phyloP scores from a whole-genome alignment of 2,329 filamentous ascomycete genomes.

The Geosmithia putterillii region DNA sequence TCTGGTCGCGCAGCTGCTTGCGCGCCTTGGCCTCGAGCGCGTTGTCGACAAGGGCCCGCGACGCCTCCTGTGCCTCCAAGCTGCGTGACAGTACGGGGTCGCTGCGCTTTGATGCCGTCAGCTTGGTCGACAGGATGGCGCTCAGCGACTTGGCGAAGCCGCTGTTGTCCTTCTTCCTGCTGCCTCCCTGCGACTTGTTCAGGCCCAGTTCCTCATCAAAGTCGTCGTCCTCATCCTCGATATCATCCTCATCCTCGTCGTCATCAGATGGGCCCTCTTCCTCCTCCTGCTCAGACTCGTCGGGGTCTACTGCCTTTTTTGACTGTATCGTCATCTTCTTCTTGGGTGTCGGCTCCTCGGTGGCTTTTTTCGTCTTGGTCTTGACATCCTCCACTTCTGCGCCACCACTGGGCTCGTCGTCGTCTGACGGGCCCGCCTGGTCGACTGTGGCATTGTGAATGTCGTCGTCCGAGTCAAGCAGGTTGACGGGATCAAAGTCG shows the following conservation, averaged over 20 bases:
- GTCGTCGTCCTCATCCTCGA: conserved; percentile 22
- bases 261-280: conserved; percentile 16
- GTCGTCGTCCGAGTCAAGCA: conserved; percentile 46
- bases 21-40: conserved; percentile 74
- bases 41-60: conserved; percentile 59
- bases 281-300: conserved; percentile 11
- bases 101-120: conserved; percentile 66
- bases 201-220: conserved; percentile 22
- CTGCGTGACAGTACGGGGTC: conserved; percentile 90
- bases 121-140: conserved; percentile 84
- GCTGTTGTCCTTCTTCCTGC: conserved; percentile 65
- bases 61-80: conserved; percentile 58
- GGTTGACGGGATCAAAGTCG: conserved; percentile 36
- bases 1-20: conserved; percentile 68
- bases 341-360: conserved; percentile 7
- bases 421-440: conserved; percentile 15
- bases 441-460: conserved; percentile 40
- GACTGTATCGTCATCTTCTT: conserved; percentile 15
- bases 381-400: conserved; percentile 27
- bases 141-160: conserved; percentile 89
- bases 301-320: conserved; percentile 8
- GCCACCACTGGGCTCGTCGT: conserved; percentile 18
- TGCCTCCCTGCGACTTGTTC: conserved; percentile 51
- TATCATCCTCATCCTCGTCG: conserved; percentile 17
- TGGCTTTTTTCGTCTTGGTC: not conserved